A percentile compares a stretch with the other conserved stretches of the same genome.
These are phyloP conservation scores for Penicillium chermesinum DNA, from an alignment of 495 filamentous ascomycete species.

Conservation along the genomic window DNA sequence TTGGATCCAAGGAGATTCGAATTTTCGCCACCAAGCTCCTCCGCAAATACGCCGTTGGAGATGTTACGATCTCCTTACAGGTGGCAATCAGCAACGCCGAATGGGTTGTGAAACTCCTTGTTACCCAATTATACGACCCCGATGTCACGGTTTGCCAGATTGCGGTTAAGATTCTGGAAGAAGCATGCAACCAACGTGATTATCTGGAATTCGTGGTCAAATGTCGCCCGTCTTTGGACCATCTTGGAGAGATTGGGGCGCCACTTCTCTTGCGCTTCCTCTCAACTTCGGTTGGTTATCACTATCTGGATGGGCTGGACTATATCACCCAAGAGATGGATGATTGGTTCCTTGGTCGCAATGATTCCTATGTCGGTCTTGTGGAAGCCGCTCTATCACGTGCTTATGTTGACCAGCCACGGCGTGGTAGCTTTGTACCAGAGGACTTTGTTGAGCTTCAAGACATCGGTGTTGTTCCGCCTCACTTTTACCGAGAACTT, in stretches of 20 bases:
- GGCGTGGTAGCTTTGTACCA: slow-evolving; percentile 35
- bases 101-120: slow-evolving; percentile 92
- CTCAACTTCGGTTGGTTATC: slow-evolving; percentile 92
- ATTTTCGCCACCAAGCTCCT: slow-evolving; percentile 80
- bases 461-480: slow-evolving; percentile 69
- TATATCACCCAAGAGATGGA: slow-evolving; percentile 99
- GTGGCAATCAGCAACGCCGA: slow-evolving; percentile 54
- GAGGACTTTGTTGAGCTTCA: slow-evolving; percentile 56
- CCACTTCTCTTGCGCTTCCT: slow-evolving; percentile 88
- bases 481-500: slow-evolving; percentile 95
- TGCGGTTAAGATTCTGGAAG: slow-evolving; percentile 93
- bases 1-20: slow-evolving; percentile 83
- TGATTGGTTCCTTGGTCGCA: slow-evolving; percentile 95
- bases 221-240: slow-evolving; percentile 91
- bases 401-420: slow-evolving; percentile 63
- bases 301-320: slow-evolving; percentile 93
- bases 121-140: slow-evolving; percentile 96
- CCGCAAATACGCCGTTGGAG: slow-evolving; percentile 67
- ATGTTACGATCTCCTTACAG: slow-evolving; percentile 26
- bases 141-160: slow-evolving; percentile 94
- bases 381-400: slow-evolving; percentile 93
- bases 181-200: slow-evolving; percentile 86
- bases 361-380: slow-evolving; percentile 89
- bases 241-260: slow-evolving; percentile 94
- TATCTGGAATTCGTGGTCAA: slow-evolving; percentile 93